phyloP scores from a whole-genome alignment of 768 basidiomycete species.

The Russula sp. region DNA sequence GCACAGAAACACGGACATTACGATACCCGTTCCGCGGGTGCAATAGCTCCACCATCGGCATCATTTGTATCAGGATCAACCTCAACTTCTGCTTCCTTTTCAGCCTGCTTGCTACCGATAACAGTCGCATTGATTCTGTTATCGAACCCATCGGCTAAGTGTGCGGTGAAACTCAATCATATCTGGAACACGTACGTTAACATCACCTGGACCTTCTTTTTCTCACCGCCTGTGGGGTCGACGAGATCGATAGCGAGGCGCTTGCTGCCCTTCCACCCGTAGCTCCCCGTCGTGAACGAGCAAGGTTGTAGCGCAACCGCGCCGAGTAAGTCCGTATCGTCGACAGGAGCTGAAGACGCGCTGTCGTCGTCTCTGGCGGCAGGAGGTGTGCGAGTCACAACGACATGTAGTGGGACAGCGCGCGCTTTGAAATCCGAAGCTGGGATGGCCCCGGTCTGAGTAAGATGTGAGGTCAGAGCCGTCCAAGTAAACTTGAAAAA shows the following conservation, averaged over 20 bases:
- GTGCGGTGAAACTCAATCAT: background rate
- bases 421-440: constrained; percentile 56
- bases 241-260: constrained; percentile 63
- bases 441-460: constrained; percentile 5
- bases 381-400: constrained; percentile 64
- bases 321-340: constrained; percentile 66
- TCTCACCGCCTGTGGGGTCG: constrained; percentile 46
- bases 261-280: constrained; percentile 81
- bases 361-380: constrained; percentile 39
- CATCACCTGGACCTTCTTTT: constrained; percentile 68
- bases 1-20: constrained; percentile 33
- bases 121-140: constrained; percentile 76
- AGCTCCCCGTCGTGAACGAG: constrained; percentile 70
- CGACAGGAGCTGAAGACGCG: constrained; percentile 40
- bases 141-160: constrained; percentile 4
- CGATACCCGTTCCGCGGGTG: constrained; percentile 34
- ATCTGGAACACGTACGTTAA: constrained; percentile 54
- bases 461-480: background rate
- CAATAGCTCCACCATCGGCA: constrained; percentile 33
- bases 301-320: constrained; percentile 54
- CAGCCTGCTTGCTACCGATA: constrained; percentile 60
- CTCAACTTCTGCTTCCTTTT: constrained; percentile 40
- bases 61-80: constrained; percentile 20
- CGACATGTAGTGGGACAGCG: constrained; percentile 67
- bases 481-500: background rate